phyloP scores from a whole-genome alignment of 179 eudicot species.

The Drosera spatulata region DNA sequence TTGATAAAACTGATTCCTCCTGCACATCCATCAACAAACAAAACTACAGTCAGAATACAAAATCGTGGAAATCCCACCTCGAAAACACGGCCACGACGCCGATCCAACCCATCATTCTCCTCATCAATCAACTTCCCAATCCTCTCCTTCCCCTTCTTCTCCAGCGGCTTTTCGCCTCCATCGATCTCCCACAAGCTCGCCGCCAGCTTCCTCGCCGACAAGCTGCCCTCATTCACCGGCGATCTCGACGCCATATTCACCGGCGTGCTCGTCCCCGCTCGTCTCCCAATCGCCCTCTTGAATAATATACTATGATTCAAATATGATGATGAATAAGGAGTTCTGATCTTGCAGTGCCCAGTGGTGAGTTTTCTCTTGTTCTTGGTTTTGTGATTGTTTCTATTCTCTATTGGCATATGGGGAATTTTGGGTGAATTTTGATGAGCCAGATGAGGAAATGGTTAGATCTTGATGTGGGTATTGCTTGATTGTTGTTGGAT shows the following conservation, averaged over 20 bases:
- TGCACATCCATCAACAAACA: too few relatives aligned
- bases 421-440: neutral
- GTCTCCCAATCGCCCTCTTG: conserved; percentile 22
- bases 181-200: conserved; percentile 41
- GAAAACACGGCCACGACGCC: conserved; percentile 27
- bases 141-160: conserved; percentile 8
- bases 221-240: conserved; percentile 20
- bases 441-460: neutral
- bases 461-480: neutral
- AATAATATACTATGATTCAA: conserved; percentile 28
- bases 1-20: too few relatives aligned
- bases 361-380: too few relatives aligned
- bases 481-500: neutral
- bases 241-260: conserved; percentile 25
- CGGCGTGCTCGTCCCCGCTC: conserved; percentile 37
- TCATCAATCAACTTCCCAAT: too few relatives aligned
- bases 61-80: conserved; percentile 21
- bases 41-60: neutral
- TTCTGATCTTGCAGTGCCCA: conserved; percentile 26
- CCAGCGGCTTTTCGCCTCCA: conserved; percentile 28
- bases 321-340: conserved; percentile 24
- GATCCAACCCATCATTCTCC: conserved; percentile 10
- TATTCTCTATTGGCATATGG: conserved; percentile 28
- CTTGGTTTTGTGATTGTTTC: conserved; percentile 13
- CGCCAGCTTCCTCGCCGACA: conserved; percentile 39